These are phyloP conservation scores for Articulospora tetracladia DNA, from an alignment of 495 filamentous ascomycete species.

Conservation along the genomic window DNA sequence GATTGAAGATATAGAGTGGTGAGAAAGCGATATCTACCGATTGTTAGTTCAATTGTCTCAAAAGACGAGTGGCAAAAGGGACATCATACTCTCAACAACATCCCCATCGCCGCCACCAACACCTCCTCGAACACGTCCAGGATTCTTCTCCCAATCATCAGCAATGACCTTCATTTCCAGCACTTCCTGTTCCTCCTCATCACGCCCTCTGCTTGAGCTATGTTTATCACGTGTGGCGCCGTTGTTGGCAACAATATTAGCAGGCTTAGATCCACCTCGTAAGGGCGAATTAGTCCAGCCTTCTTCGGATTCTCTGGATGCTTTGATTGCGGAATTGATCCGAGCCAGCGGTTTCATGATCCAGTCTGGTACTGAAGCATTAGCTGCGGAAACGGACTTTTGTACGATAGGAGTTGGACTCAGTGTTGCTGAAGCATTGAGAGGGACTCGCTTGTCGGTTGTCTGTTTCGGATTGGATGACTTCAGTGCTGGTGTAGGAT, in stretches of 20 bases:
- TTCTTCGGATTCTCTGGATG: background rate
- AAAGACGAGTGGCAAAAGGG: background rate
- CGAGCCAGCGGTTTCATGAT: background rate
- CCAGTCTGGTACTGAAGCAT: background rate
- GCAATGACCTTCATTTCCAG: constrained; percentile 1
- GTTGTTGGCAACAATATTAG: background rate
- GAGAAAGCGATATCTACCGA: constrained; percentile 5
- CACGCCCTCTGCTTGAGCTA: background rate
- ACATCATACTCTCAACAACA: constrained; percentile 2
- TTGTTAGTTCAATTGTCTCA: background rate
- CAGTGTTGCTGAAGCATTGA: background rate
- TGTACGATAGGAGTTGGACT: background rate
- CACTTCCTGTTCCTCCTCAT: background rate
- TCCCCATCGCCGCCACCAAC: background rate
- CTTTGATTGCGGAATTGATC: background rate
- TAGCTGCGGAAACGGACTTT: background rate
- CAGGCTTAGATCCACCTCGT: background rate
- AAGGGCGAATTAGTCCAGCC: background rate
- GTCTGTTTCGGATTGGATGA: background rate
- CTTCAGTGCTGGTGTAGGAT: background rate
- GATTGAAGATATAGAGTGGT: background rate
- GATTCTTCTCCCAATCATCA: background rate
- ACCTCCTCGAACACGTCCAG: background rate
- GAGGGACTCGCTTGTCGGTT: background rate
- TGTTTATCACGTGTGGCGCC: background rate